Conservation (phyloP, 129 eudicot species). For the Centaurea solstitialis region DNA sequence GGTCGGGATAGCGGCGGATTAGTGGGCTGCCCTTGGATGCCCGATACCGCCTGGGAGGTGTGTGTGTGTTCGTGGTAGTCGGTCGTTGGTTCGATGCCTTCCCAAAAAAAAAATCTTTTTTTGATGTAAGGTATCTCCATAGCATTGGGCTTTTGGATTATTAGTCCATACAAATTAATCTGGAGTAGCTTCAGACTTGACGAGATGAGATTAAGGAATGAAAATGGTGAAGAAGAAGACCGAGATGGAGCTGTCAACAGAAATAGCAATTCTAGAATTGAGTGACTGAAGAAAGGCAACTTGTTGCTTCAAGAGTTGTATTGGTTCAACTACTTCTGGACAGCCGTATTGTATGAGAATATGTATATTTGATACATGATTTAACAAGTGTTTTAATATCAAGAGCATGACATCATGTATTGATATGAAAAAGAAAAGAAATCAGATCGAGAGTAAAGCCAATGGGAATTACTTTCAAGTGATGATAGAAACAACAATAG, state of each 20-base stretch:
- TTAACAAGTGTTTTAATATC: background rate
- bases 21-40: too few species aligned
- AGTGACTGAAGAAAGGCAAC: too few species aligned
- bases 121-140: too few species aligned
- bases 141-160: too few species aligned
- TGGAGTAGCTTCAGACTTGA: background rate
- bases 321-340: background rate
- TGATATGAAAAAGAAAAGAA: background rate
- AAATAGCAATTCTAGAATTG: background rate
- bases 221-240: background rate
- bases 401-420: background rate
- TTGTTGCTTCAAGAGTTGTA: too few species aligned
- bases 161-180: background rate
- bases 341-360: background rate
- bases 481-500: background rate
- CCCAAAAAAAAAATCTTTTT: too few species aligned
- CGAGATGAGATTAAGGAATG: background rate
- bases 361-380: too few species aligned
- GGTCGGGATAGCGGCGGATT: too few species aligned
- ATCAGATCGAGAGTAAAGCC: background rate
- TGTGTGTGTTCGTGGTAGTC: too few species aligned
- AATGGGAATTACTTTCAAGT: background rate
- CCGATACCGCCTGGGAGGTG: too few species aligned
- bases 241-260: background rate
- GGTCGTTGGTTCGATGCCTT: too few species aligned